Percentiles rank a stretch among this genome's conserved stretches.
Evolutionary conservation across 108 stramenopile species (phyloP).

Genomic region (Fragilariopsis cylindrus): DNA sequence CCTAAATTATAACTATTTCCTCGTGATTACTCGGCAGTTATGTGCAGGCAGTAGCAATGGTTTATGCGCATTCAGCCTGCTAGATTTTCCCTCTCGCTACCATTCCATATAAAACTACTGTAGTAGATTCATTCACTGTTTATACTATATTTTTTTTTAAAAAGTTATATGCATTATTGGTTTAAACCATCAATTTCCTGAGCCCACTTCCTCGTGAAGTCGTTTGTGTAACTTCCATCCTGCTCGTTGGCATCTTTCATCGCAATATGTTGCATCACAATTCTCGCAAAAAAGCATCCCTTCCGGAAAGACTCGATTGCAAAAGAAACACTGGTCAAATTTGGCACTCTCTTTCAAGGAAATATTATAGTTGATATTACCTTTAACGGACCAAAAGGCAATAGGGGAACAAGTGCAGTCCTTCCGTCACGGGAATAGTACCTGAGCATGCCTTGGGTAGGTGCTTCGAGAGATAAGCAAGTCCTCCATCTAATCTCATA

Average conservation of each 20-base stretch:
- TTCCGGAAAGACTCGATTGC: not conserved
- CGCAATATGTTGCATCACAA: not conserved
- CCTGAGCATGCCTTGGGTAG: not conserved
- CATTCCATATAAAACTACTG: too few relatives aligned
- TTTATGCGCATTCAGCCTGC: too few relatives aligned
- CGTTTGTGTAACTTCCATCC: conserved; percentile 1
- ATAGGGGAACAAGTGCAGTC: not conserved
- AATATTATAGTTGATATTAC: not conserved
- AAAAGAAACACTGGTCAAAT: not conserved
- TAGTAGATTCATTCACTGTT: too few relatives aligned
- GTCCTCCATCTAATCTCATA: not conserved
- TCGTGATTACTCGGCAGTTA: too few relatives aligned
- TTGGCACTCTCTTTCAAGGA: not conserved
- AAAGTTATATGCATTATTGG: too few relatives aligned
- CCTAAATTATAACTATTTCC: too few relatives aligned
- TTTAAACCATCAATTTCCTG: too few relatives aligned
- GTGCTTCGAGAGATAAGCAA: not conserved
- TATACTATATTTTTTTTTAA: not conserved
- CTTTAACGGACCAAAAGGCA: not conserved
- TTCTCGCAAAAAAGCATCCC: conserved; percentile 3
- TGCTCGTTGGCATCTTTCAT: not conserved
- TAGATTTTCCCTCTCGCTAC: too few relatives aligned
- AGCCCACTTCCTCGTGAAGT: not conserved
- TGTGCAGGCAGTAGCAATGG: too few relatives aligned
- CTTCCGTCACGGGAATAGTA: not conserved